Base-by-base conservation (phyloP, 768 basidiomycete species). In the Russula foetens region DNA sequence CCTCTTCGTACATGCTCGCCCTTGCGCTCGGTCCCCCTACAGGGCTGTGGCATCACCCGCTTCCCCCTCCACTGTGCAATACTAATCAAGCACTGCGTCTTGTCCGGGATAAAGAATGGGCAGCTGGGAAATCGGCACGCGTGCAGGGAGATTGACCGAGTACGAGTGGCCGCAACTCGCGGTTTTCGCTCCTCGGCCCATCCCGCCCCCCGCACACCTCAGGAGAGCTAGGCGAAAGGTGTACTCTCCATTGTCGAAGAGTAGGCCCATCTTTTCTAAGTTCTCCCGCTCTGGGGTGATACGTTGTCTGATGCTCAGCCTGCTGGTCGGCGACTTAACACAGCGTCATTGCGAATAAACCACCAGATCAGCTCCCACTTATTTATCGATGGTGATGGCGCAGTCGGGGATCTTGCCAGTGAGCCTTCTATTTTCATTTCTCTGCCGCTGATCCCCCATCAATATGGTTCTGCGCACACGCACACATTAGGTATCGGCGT, bases 361-460 rank as follows among this genome's bases (percentile, higher is more conserved):
- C 74, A 12, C 64, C 72, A 6, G 59, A 71, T 46, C 70, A 74
- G 21, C 67, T 76, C 23, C 67, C 81, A 17, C 70, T 86, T 31
- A n/a, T n/a, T n/a, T 19, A 73, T 82, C 35, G 67, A 73, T 28
- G 72, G 75, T 35, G 75, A 82, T 58, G 79, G 79, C 31, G 79
- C 81, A 24, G 81, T 79, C 7, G 84, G 78, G 0, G 85, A 87
- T 66, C 85, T 84, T 19, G 81, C 84, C 2, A 84, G 79, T 79
- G 59, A 49, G 76, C 70, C 17, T 41, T 21, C 17, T 39, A n/a
- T 21, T 26, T 23, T 12, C n/a, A 4, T 35, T 19, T 9, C 24
- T 8, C 7, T 23, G 33, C 7, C 15, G 7, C 43, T 47, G 45
- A 56, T 14, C 1, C 23, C n/a, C 26, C 24, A 1, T 14, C 26